A percentile compares a stretch with the other conserved stretches of the same genome.
Conservation (phyloP, 2,329 filamentous ascomycete species). For the Chaetomium sp. region DNA sequence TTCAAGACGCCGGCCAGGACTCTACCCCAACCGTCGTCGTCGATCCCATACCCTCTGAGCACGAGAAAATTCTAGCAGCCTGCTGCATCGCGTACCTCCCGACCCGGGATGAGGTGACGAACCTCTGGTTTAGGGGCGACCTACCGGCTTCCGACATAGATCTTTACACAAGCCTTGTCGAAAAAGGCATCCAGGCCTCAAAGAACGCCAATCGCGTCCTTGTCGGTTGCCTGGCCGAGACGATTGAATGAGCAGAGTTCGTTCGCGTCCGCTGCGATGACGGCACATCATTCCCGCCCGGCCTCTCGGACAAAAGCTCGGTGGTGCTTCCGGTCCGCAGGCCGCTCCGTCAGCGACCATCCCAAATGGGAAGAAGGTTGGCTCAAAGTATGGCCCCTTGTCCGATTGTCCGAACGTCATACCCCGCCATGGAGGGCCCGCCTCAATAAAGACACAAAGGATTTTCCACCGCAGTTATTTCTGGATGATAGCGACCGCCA, state of each 20-base stretch:
- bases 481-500: background rate
- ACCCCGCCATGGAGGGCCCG: background rate
- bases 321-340: background rate
- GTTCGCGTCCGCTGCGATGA: background rate
- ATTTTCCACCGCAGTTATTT: background rate
- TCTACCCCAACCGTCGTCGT: slow-evolving; percentile 59
- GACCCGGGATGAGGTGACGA: slow-evolving; percentile 85
- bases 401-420: slow-evolving; percentile 3
- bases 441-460: background rate
- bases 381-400: background rate
- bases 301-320: background rate
- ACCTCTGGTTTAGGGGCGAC: slow-evolving; percentile 87
- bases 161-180: slow-evolving; percentile 47
- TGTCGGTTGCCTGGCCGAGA: slow-evolving; percentile 45
- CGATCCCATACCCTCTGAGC: slow-evolving; percentile 82
- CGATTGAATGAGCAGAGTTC: slow-evolving; percentile 33
- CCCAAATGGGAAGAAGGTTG: background rate
- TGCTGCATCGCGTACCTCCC: slow-evolving; percentile 91
- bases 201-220: slow-evolving; percentile 48
- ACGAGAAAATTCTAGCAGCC: slow-evolving; percentile 73
- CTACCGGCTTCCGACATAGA: slow-evolving; percentile 48
- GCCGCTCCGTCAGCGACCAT: background rate
- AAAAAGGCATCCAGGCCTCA: slow-evolving; percentile 47
- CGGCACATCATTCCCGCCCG: background rate
- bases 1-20: slow-evolving; percentile 47